Percentiles rank a stretch among this genome's conserved stretches.
Evolutionary conservation across 1,284 basidiomycete genomes (phyloP).

Genomic region (Naganishia cerealis): DNA sequence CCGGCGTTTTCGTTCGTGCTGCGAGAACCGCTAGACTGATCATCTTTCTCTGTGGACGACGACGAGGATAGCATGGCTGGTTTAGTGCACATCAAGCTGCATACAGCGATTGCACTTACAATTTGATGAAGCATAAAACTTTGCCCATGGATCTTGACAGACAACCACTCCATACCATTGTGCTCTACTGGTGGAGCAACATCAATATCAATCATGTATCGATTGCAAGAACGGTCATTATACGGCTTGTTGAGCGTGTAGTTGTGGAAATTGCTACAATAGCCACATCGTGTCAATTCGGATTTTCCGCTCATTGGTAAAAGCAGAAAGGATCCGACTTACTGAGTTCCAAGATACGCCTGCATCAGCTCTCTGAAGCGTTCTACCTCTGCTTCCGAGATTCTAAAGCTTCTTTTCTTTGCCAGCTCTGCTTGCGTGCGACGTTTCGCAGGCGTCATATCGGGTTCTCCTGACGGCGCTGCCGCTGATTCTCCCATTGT

Average conservation of each 20-base stretch:
- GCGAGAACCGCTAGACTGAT: constrained; percentile 80
- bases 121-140: constrained; percentile 98
- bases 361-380: constrained; percentile 62
- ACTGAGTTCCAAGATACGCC: constrained; percentile 67
- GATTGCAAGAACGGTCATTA: constrained; percentile 73
- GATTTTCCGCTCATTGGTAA: not conserved
- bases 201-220: constrained; percentile 81
- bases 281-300: not conserved
- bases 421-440: constrained; percentile 51
- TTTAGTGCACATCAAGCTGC: constrained; percentile 27
- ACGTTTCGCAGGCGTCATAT: constrained; percentile 32
- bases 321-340: constrained; percentile 30
- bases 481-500: not conserved
- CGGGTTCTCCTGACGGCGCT: not conserved
- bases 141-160: constrained; percentile 90
- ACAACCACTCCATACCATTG: constrained; percentile 92
- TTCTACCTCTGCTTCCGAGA: constrained; percentile 60
- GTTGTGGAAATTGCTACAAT: constrained; percentile 91
- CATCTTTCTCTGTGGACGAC: constrained; percentile 81
- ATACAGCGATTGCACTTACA: constrained; percentile 44
- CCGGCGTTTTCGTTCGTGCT: constrained; percentile 71
- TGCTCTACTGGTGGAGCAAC: constrained; percentile 67
- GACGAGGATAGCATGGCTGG: not conserved
- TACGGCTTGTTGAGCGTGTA: constrained; percentile 89
- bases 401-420: constrained; percentile 63